Base-by-base conservation (phyloP, 371 early-diverging fungal species). In the Rhizopus stolonifer region DNA sequence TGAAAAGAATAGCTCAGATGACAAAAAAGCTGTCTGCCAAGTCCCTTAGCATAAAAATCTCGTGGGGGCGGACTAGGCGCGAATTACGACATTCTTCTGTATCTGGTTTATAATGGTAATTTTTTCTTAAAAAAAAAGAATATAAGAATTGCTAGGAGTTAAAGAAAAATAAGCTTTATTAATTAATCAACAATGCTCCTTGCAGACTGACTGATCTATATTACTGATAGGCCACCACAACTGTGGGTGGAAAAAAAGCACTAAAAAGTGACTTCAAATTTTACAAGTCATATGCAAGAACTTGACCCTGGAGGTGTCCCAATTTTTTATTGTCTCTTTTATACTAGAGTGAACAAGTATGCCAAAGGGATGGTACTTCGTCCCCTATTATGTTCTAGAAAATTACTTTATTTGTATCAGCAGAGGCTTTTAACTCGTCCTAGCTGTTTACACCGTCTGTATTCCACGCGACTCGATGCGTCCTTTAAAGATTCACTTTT, bases 361-460 rank as follows among this genome's bases (percentile, higher is more conserved):
- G 54, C 53, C 58, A 54, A 58, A 63, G 63, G 58, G 50, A 63
- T 63, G 63, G 58, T 46, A 49, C 45, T 58, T 58, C 63, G 63
- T 63, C 53, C 58, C 58, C 58, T 58, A 49, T 44, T 63, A 58
- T 63, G 54, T 53, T 57, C 49, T 52, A 52, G 29, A 57, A 61
- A 44, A 10, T 23, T 31, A 24, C 19, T 51, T 29, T 29, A 26
- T 51, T 40, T 51, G 21, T 43, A 43, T 32, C 44, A 36, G 36
- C 36, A 52, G 18, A 47, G 11, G 22, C 10, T 19, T 32, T 11
- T 32, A 32, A 32, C 47, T 13, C 23, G 25, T n/a, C 13, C 23
- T 7, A 26, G 25, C 26, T 45, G 13, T n/a, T 47, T 23, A 11
- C 24, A 48, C 33, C 19, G 49, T 21, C 17, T 22, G n/a, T 34